phyloP scores from a whole-genome alignment of 2,329 filamentous ascomycete genomes.

The Torrubiellomyces zombiae region DNA sequence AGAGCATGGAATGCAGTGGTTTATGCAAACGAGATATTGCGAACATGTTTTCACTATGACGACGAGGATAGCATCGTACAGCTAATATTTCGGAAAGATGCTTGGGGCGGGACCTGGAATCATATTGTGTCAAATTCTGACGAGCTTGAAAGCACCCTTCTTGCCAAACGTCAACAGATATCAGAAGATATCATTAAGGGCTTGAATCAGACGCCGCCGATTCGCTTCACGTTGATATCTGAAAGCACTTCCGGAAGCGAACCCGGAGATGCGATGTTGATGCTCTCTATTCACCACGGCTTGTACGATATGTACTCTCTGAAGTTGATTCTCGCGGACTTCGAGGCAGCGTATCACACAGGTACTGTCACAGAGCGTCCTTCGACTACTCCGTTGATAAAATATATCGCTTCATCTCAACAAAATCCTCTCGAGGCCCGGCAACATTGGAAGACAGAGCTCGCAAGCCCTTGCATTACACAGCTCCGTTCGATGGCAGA shows the following conservation, averaged over 20 bases:
- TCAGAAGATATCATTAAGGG: background rate
- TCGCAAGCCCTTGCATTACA: no score
- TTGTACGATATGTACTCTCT: slow-evolving; percentile 19
- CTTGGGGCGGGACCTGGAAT: slow-evolving; percentile 8
- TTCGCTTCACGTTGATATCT: slow-evolving; percentile 6
- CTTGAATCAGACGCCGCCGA: background rate
- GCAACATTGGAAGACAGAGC: background rate
- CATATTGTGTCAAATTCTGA: no score
- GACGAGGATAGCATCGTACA: slow-evolving; percentile 14
- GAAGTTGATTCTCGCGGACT: slow-evolving; percentile 15
- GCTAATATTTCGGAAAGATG: slow-evolving; percentile 10
- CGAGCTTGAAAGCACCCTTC: no score
- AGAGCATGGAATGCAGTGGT: slow-evolving; percentile 10
- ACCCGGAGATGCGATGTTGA: slow-evolving; percentile 9
- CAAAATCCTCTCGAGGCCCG: background rate
- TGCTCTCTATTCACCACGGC: slow-evolving; percentile 18
- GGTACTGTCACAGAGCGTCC: slow-evolving; percentile 3
- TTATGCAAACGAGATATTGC: slow-evolving; percentile 12
- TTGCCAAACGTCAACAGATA: no score
- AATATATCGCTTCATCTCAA: background rate
- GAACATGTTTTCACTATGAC: slow-evolving; percentile 14
- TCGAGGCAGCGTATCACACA: slow-evolving; percentile 12
- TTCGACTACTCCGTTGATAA: background rate
- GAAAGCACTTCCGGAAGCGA: slow-evolving; percentile 3
- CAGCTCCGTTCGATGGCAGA: no score